Base-by-base conservation (phyloP, 176 grass and related monocot genomes). In the Carex pumila region DNA sequence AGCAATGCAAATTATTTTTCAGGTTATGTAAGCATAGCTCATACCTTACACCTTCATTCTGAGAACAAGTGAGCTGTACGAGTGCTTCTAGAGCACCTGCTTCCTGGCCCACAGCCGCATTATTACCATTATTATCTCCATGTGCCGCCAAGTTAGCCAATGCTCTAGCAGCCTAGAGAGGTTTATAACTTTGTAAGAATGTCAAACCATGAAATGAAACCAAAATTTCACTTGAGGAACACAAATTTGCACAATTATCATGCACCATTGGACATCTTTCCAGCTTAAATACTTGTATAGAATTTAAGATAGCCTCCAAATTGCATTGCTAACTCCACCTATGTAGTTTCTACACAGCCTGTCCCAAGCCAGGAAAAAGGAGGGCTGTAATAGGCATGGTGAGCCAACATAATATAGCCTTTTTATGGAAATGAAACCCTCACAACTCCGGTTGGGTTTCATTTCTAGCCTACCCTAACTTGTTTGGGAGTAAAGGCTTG, bases 1-100 rank as follows among this genome's bases (percentile, higher is more conserved):
- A 49, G 53, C 45, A 82, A 79, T 69, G 67, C 59, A 79, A 83
- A 77, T 83, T 84, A 66, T 85, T 58, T 41, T 70, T 71, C 58
- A 71, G 83, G 34, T 80, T 60, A 30, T 73, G 12, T 47, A 72
- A 83, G 71, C 55, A 54, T 84, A 19, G 88, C 86, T 57, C 53
- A 57, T 94, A 99, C 97, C 97, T 96, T 85, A 99, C 97, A 89
- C 97, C 93, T 89, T 94, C 93, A 74, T 99, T 99, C 81, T 93
- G 93, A 88, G 93, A 99, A 91, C 88, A 85, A 69, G 91, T 96
- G 87, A 99, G 81, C 80, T 96, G 97, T 68, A 99, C 91, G 52
- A 99, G 85, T 85, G 97, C 93, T 81, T 99, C 97, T 70, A 99
- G 90, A 85, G 93, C 93, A 81, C 97, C 97, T 85, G 93, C 91